Conservation (phyloP, 148 eudicot species). For the Silene latifolia region DNA sequence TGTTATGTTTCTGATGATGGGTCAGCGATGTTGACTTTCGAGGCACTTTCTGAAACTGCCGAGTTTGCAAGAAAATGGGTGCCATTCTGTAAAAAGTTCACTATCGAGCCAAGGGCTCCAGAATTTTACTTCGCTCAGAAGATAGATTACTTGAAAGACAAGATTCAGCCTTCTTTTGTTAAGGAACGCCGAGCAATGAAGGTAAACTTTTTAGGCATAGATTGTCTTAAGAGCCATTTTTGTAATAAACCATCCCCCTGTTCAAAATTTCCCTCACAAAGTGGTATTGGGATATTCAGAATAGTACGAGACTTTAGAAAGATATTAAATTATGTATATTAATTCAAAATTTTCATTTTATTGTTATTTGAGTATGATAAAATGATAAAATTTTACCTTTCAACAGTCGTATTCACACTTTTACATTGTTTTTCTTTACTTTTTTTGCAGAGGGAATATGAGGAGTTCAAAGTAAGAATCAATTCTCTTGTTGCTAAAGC, state of each 20-base stretch:
- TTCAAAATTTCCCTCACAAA: not conserved
- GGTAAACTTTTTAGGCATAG: constrained; percentile 37
- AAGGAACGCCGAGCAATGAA: constrained; percentile 97
- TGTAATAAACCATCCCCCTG: not conserved
- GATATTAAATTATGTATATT: not conserved
- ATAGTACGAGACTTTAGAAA: not conserved
- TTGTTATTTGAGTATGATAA: not conserved
- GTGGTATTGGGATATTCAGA: not conserved
- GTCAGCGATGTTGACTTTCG: constrained; percentile 90
- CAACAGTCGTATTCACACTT: not conserved
- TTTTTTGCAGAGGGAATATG: constrained; percentile 79
- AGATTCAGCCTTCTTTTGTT: constrained; percentile 94
- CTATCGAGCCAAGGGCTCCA: constrained; percentile 94
- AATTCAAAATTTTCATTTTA: not conserved
- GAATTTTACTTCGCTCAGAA: constrained; percentile 91
- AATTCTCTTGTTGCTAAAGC: constrained; percentile 97
- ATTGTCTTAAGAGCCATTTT: not conserved
- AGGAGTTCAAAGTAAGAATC: constrained; percentile 88
- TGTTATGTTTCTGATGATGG: constrained; percentile 98
- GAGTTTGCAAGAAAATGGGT: constrained; percentile 98
- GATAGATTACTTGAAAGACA: constrained; percentile 92
- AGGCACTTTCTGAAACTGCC: constrained; percentile 85
- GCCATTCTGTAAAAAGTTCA: constrained; percentile 91
- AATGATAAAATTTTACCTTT: not conserved
- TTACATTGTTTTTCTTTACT: no score